Evolutionary conservation across 139 green algal species (phyloP), one percentile per base, ranked within the genome.

Genomic region (Micromonas pusilla): DNA sequence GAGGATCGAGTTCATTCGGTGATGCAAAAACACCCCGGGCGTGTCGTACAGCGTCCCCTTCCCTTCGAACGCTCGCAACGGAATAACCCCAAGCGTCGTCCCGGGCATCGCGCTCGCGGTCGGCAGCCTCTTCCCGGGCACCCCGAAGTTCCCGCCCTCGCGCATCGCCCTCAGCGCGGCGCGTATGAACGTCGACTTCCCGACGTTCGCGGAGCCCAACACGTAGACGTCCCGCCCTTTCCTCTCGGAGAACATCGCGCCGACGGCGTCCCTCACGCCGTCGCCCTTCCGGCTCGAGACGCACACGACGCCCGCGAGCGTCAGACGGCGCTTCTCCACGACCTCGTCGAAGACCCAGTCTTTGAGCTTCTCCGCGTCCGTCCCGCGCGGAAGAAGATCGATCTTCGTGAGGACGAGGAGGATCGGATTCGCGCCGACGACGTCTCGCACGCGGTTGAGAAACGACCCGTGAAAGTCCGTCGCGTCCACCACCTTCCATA

Each of bases 131-230:
- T 76, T 68, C 5, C 36, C n/a, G 32, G 76, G 53, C 1, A 62
- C 76, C 13, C 53, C 67, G 36, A 78, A 68, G 65, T 81, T 68
- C 13, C 66, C 64, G n/a, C 66, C 20, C 31, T 67, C 39, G 33
- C 72, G 60, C 90, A 95, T 91, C 64, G 95, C 87, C 72, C 85
- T 86, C 33, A 94, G 85, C 73, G 93, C 76, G 0, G 91, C 89
- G 45, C 88, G 81, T 21, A 97, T 89, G 81, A 99, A 97, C 1
- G 95, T 91, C 19, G 85, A 93, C 86, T 99, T 99, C 73, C 95
- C 95, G 25, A 97, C 95, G 74, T 99, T 99, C 30, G 95, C 95
- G 0, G 93, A 91, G 0, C 95, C 95, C 36, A 99, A 76, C 6
- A 99, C 89, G 72, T 92, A 97, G 67, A 98, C 93, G 77, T 97